Percentiles rank a stretch among this genome's conserved stretches.
These are phyloP conservation scores for Yamadazyma sp. DNA, from an alignment of 805 yeast species.

Conservation along the genomic window DNA sequence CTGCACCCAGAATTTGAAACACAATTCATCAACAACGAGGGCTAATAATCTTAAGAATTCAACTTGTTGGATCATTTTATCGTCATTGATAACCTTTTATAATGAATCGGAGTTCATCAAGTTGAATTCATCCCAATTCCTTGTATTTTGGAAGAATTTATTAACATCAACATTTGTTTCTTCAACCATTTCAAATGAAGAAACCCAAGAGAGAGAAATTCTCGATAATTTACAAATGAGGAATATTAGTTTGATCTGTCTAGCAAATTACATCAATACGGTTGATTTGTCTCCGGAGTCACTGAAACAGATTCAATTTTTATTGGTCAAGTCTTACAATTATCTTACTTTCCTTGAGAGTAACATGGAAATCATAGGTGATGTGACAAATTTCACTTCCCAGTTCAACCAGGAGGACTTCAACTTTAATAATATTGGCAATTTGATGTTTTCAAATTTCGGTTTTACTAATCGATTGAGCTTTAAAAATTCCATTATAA, in stretches of 20 bases:
- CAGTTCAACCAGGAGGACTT: constrained; percentile 28
- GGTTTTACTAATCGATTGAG: constrained; percentile 17
- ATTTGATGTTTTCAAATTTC: constrained; percentile 26
- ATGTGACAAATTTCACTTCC: constrained; percentile 29
- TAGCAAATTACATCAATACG: constrained; percentile 35
- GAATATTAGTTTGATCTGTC: constrained; percentile 36
- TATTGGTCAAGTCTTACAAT: constrained; percentile 39
- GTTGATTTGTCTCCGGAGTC: constrained; percentile 39
- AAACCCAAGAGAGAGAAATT: constrained; percentile 25
- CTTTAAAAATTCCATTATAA: constrained; percentile 25
- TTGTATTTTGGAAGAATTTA: constrained; percentile 43
- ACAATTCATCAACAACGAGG: constrained; percentile 22
- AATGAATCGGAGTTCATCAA: constrained; percentile 41
- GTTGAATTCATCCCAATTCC: constrained; percentile 41
- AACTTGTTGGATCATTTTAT: constrained; percentile 40
- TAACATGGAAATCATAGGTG: constrained; percentile 29
- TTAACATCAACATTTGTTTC: constrained; percentile 40
- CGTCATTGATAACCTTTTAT: constrained; percentile 38
- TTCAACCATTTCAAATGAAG: constrained; percentile 15
- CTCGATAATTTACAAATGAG: constrained; percentile 34
- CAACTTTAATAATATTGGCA: constrained; percentile 27
- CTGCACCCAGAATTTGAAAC: constrained; percentile 44
- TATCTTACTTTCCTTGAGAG: constrained; percentile 39
- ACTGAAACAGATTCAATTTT: constrained; percentile 38
- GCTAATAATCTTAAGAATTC: constrained; percentile 24